Evolutionary conservation across 192 early-diverging fungal species (phyloP), one percentile per base, ranked within the genome.

Genomic region (Coemansia sp.): DNA sequence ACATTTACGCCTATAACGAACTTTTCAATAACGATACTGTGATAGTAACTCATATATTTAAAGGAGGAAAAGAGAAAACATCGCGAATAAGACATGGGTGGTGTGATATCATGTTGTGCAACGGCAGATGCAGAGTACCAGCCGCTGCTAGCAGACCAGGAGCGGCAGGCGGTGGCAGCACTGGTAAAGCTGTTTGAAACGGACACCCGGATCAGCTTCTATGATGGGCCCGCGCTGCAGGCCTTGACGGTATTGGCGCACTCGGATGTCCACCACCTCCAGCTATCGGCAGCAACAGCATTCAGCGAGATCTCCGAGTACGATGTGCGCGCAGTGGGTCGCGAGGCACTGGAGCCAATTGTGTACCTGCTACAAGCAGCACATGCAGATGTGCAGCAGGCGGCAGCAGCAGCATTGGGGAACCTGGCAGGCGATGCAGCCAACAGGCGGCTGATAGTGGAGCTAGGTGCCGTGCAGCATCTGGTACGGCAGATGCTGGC

Each of bases 231-330:
- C 17, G 82, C 89, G 18, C 75, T 92, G 15, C 79, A 77, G 39
- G 85, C 91, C 5, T 70, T 93, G 11, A 87, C 90, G 3, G 87
- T 85, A 6, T 65, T 93, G 16, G 90, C 90, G 15, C 87, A 85
- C 60, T 92, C 90, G n/a, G 88, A 90, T 51, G 84, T 88, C 57
- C 83, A 91, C 23, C 88, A 91, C 51, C 64, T 93, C 40, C 90
- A 94, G 60, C 78, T 89, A 21, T 90, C 90, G 1, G 92, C 90
- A 0, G 91, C 92, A 10, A 78, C 91, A 53, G 90, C 91, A 5
- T 93, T 93, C 67, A 90, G 86, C 40, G 92, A 94, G 63, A 87
- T 94, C 16, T 92, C 92, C 12, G 91, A 91, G 64, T 64, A 64
- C 84, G 88, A 92, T 63, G 87, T 88, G 8, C 83, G 88, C 26